Conservation (phyloP, 371 early-diverging fungal species). For the Chytridium lagenaria region DNA sequence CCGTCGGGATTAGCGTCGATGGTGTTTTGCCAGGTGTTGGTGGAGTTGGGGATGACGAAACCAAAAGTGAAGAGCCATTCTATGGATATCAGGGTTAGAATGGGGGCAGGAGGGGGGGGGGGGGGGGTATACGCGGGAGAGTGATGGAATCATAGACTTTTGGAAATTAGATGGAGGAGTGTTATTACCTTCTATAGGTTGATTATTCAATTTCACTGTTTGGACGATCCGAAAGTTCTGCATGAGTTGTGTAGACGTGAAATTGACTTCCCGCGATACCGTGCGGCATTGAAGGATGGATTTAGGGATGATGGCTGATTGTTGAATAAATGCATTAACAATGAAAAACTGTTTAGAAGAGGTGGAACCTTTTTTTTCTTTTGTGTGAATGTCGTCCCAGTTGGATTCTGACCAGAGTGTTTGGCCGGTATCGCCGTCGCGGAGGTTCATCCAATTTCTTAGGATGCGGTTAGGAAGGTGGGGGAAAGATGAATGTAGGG, state of each 20-base stretch:
- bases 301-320: slow-evolving; percentile 26
- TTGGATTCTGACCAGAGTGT: slow-evolving; percentile 19
- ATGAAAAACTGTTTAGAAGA: background rate
- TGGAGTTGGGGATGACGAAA: slow-evolving; percentile 41
- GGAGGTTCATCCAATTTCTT: slow-evolving; percentile 35
- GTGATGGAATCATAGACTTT: too few relatives aligned
- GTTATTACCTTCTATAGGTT: slow-evolving; percentile 23
- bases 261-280: slow-evolving; percentile 33
- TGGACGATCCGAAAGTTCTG: slow-evolving; percentile 30
- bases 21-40: slow-evolving; percentile 41
- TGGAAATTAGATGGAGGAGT: background rate
- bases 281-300: slow-evolving; percentile 22
- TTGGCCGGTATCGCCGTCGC: slow-evolving; percentile 18
- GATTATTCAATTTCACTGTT: slow-evolving; percentile 16
- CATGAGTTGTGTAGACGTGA: slow-evolving; percentile 25
- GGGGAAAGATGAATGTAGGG: background rate
- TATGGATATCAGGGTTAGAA: slow-evolving; percentile 9
- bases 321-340: background rate
- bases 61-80: slow-evolving; percentile 43
- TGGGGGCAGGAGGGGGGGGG: too few relatives aligned
- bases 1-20: slow-evolving; percentile 29
- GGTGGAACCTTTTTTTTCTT: slow-evolving; percentile 20
- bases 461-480: too few relatives aligned
- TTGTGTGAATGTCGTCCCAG: slow-evolving; percentile 5
- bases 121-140: too few relatives aligned